Conservation (phyloP, 1,139 yeast genomes). For the Geotrichum macrosporum region DNA sequence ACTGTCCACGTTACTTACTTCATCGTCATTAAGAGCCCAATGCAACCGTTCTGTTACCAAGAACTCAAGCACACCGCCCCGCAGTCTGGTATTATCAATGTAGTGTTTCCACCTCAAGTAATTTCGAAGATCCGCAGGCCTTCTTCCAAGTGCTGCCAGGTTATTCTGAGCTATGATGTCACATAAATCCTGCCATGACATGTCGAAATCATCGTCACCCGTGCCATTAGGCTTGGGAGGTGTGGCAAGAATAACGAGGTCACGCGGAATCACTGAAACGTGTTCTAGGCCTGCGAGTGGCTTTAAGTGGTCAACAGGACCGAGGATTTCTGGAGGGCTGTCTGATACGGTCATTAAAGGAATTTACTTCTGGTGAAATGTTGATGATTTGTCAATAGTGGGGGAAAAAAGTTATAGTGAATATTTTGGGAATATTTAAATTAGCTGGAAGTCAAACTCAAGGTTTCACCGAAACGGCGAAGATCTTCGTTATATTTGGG, state of each 20-base stretch:
- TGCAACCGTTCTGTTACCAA: constrained; percentile 33
- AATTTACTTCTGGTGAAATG: not conserved
- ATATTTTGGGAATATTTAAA: too few species aligned
- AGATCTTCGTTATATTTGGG: too few species aligned
- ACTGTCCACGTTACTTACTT: too few species aligned
- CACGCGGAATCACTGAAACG: constrained; percentile 18
- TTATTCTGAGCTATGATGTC: constrained; percentile 24
- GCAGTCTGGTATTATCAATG: constrained; percentile 20
- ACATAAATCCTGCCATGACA: constrained; percentile 16
- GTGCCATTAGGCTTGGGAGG: too few species aligned
- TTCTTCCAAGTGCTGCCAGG: constrained; percentile 33
- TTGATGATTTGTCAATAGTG: too few species aligned
- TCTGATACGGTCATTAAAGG: not conserved
- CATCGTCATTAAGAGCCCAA: constrained; percentile 28
- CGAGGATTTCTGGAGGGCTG: constrained; percentile 9
- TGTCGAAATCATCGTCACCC: constrained; percentile 6
- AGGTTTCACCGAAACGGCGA: too few species aligned
- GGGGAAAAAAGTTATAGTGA: too few species aligned
- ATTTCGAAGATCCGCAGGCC: constrained; percentile 35
- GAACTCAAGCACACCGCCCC: constrained; percentile 35
- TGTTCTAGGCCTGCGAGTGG: constrained; percentile 20
- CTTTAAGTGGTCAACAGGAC: constrained; percentile 11
- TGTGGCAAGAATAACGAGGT: constrained; percentile 14
- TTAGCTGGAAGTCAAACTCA: too few species aligned
- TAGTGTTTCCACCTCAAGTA: constrained; percentile 36